Conservation (phyloP, 2,329 filamentous ascomycete genomes). For the Alternaria gaisen region DNA sequence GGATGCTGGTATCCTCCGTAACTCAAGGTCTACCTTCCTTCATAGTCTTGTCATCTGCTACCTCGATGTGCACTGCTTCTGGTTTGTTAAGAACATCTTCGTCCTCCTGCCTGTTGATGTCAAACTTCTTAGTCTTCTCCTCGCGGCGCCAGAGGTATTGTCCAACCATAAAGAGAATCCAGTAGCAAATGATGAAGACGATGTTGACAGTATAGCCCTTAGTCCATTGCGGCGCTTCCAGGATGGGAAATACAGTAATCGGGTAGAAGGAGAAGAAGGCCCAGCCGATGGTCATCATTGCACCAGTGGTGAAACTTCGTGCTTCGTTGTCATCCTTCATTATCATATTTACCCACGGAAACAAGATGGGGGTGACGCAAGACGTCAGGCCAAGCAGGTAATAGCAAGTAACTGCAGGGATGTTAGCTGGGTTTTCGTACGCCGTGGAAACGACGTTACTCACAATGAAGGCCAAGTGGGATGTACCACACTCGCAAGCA, state of each 20-base stretch:
- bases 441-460: slow-evolving; percentile 3
- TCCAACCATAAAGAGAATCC: slow-evolving; percentile 43
- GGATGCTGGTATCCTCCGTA: not conserved
- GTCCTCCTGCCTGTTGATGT: slow-evolving; percentile 12
- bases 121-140: slow-evolving; percentile 29
- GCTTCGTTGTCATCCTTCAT: slow-evolving; percentile 55
- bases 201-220: slow-evolving; percentile 40
- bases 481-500: slow-evolving; percentile 60
- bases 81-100: slow-evolving; percentile 16
- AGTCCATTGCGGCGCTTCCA: slow-evolving; percentile 41
- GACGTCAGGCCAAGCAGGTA: slow-evolving; percentile 37
- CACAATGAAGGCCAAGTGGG: slow-evolving; percentile 50
- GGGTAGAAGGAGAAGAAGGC: slow-evolving; percentile 41
- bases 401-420: slow-evolving; percentile 29
- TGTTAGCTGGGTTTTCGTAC: slow-evolving; percentile 4
- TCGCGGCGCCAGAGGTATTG: slow-evolving; percentile 46
- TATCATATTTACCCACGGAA: slow-evolving; percentile 38
- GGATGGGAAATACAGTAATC: slow-evolving; percentile 40
- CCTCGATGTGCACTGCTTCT: not conserved
- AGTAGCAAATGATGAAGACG: slow-evolving; percentile 37
- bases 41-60: not conserved
- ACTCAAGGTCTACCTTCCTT: not conserved
- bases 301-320: slow-evolving; percentile 42
- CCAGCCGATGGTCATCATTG: slow-evolving; percentile 50
- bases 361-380: slow-evolving; percentile 37